Evolutionary conservation across 495 filamentous ascomycete species (phyloP), one percentile per base, ranked within the genome.

Genomic region (Penicillium maclennaniae): DNA sequence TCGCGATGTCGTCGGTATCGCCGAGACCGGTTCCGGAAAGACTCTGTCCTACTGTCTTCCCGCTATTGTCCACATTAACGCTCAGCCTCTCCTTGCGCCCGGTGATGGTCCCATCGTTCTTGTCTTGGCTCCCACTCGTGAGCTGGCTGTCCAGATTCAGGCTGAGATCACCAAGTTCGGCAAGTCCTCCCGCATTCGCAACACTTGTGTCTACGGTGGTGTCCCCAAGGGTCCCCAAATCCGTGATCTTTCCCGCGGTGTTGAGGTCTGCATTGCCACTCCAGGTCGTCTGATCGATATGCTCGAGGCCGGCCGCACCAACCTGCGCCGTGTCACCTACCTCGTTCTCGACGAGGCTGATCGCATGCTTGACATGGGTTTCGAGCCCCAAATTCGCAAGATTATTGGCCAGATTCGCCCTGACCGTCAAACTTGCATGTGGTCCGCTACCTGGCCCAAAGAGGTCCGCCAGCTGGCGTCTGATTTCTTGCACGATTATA

Each of bases 331-430:
- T 73, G 92, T 98, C 50, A 98, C 93, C 20, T 98, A 97, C 69
- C 83, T 98, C 31, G 91, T 98, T 55, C 87, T 98, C 36, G 93
- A 98, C 62, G 93, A 98, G 81, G 93, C 93, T 68, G 93, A 98
- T 79, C 95, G 95, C 72, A 97, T 98, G 93, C 79, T 98, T 76
- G 93, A 98, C 77, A 97, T 98, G 93, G 93, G 93, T 87, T 98
- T 98, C 81, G 93, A 98, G 79, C 93, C 93, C 62, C 93, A 98
- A 72, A 97, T 98, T 65, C 87, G 91, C 74, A 96, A 96, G 81
- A 96, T 97, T 60, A 90, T 98, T 58, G 79, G 87, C 45, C 93
- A 98, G 77, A 98, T 98, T 76, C 90, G 93, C 59, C 93, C 93
- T 53, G 93, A 98, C 70, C 88, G 93, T 80, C 93, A 98, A 65